Base-by-base conservation (phyloP, 192 early-diverging fungal species). In the Anaeromyces robustus region DNA sequence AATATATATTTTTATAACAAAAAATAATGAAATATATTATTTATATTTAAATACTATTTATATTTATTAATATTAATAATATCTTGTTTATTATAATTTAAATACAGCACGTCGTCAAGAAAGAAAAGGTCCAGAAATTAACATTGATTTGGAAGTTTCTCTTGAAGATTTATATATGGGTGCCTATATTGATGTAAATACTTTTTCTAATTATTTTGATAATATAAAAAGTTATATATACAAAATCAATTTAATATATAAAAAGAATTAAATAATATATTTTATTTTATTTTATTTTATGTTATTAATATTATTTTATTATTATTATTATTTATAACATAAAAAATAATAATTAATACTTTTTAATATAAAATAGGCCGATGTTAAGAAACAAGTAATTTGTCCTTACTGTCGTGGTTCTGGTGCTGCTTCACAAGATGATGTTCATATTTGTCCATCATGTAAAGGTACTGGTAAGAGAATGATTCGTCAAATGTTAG, bases 91-190 rank as follows among this genome's bases (percentile, higher is more conserved):
- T n/a, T n/a, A n/a, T n/a, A n/a, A 80, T 83, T 14, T 80, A 79
- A 32, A 82, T 82, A 29, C 81, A 84, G 43, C 80, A 77, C 30
- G 86, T 78, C 85, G 86, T 3, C 89, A 91, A 81, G 96, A 97
- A 87, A 84, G 90, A n/a, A 93, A 91, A 81, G 98, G 98, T 18
- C 92, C 93, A 9, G 91, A 93, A 81, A 90, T 94, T 29, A 84
- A 87, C 68, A 88, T 99, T 68, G 90, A 90, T 30, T 81, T 99
- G 26, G 87, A 92, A 4, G 95, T 99, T 9, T 92, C 95, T 1
- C 87, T 99, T 30, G 93, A 96, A 79, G 96, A 99, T 83, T 88
- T 99, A 31, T 98, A 95, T 83, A 85, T 89, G 16, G 97, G 98
- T 30, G 89, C 88, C 0, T 87, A 89, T 29, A 87, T 98, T 78